phyloP scores from a whole-genome alignment of 331 rosid species.

The Rhamnella rubrinervis region DNA sequence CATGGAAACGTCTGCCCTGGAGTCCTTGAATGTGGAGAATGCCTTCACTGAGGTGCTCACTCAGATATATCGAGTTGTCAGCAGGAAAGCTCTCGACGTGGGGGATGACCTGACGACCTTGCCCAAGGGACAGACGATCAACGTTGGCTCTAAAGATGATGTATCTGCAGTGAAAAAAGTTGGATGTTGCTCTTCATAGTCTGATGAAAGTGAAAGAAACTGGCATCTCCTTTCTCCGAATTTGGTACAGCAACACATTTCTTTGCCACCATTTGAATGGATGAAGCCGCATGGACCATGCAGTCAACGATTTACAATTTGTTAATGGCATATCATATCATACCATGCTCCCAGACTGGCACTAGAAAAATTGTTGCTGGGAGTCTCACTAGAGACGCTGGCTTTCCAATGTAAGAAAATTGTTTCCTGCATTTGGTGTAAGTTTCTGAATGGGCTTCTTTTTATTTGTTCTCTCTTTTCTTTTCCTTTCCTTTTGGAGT shows the following conservation, averaged over 20 bases:
- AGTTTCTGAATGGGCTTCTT: background rate
- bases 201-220: slow-evolving; percentile 19
- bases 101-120: slow-evolving; percentile 74
- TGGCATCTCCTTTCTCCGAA: slow-evolving; percentile 8
- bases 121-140: slow-evolving; percentile 78
- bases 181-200: slow-evolving; percentile 77
- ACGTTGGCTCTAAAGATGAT: slow-evolving; percentile 61
- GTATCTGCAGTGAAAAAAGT: slow-evolving; percentile 65
- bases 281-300: background rate
- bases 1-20: slow-evolving; percentile 83
- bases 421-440: background rate
- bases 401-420: background rate
- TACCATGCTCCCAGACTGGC: background rate
- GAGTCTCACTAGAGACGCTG: slow-evolving; percentile 1
- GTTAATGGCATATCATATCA: background rate
- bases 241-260: background rate
- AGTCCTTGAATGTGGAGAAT: slow-evolving; percentile 73
- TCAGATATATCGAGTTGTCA: slow-evolving; percentile 68
- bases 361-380: background rate
- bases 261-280: background rate
- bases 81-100: slow-evolving; percentile 72
- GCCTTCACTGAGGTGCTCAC: slow-evolving; percentile 82
- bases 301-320: background rate
- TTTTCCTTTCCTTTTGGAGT: background rate
- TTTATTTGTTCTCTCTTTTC: background rate